Evolutionary conservation across 805 yeast species (phyloP).

Genomic region (Saccharomycopsis sp.): DNA sequence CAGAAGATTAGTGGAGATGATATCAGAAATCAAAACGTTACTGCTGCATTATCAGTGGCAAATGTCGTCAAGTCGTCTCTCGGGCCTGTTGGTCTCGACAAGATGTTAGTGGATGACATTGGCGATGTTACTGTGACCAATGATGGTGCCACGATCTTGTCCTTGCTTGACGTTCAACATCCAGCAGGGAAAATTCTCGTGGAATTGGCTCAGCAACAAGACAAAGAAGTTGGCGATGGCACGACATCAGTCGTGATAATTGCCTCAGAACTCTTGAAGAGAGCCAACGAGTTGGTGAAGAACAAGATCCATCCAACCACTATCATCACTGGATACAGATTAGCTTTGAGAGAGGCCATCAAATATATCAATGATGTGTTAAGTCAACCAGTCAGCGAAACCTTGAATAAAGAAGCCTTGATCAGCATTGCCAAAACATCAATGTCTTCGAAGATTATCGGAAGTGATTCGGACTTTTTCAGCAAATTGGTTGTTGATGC

Average conservation of each 20-base stretch:
- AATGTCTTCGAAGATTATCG: conserved; percentile 94
- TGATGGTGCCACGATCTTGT: conserved; percentile 95
- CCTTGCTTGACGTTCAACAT: conserved; percentile 90
- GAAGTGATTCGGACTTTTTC: conserved; percentile 87
- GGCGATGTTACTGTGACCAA: conserved; percentile 98
- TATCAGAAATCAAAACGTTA: conserved; percentile 88
- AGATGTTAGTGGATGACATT: conserved; percentile 97
- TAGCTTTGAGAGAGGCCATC: conserved; percentile 86
- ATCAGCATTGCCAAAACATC: conserved; percentile 92
- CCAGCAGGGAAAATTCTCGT: conserved; percentile 98
- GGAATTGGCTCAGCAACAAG: conserved; percentile 97
- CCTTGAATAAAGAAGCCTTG: conserved; percentile 73
- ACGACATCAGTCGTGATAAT: conserved; percentile 96
- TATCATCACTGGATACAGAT: conserved; percentile 90
- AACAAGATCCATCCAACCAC: conserved; percentile 97
- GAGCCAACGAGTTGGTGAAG: conserved; percentile 90
- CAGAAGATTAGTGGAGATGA: conserved; percentile 95
- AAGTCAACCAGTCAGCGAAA: conserved; percentile 70
- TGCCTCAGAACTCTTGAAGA: conserved; percentile 82
- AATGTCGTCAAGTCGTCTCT: conserved; percentile 86
- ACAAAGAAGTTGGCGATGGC: conserved; percentile 96
- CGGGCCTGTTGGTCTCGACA: conserved; percentile 98
- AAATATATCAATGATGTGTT: conserved; percentile 79
- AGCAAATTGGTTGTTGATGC: conserved; percentile 90
- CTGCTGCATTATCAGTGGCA: conserved; percentile 94